Percentiles rank a stretch among this genome's conserved stretches.
phyloP scores from a whole-genome alignment of 768 basidiomycete species.

The Tricholoma sp. region DNA sequence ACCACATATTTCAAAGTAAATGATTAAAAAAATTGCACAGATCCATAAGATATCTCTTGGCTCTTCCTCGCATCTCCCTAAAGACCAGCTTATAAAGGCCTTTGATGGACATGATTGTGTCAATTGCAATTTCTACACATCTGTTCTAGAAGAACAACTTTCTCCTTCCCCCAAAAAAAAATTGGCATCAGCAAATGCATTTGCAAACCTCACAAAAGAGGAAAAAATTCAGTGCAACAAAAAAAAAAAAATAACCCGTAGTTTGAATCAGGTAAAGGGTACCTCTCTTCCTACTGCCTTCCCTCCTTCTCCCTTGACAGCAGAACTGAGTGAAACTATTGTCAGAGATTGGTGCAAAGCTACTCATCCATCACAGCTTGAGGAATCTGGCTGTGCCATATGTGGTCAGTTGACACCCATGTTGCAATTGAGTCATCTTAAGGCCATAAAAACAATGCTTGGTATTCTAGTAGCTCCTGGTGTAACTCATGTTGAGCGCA shows the following conservation, averaged over 20 bases:
- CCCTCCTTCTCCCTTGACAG: background rate
- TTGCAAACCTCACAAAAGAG: background rate
- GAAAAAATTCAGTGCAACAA: background rate
- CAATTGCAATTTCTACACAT: background rate
- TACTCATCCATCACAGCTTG: slow-evolving; percentile 1
- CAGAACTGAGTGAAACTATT: background rate
- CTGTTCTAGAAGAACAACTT: background rate
- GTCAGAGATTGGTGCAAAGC: background rate
- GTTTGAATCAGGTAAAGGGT: background rate
- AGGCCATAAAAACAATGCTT: background rate
- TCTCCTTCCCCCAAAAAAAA: background rate
- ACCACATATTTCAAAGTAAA: background rate
- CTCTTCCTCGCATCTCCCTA: background rate
- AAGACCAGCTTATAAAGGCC: background rate
- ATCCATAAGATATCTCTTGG: background rate
- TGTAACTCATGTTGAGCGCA: background rate
- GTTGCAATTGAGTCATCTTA: background rate
- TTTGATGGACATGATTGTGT: slow-evolving; percentile 1
- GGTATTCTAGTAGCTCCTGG: background rate
- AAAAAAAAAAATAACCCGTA: background rate
- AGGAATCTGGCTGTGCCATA: slow-evolving; percentile 27
- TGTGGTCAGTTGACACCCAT: slow-evolving; percentile 16
- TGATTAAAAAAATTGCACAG: background rate
- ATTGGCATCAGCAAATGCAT: background rate
- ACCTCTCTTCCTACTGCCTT: background rate